Percentiles rank a stretch among this genome's conserved stretches.
These are phyloP conservation scores for Melanomma pulvis-pyrius DNA, from an alignment of 495 filamentous ascomycete species.

Conservation along the genomic window DNA sequence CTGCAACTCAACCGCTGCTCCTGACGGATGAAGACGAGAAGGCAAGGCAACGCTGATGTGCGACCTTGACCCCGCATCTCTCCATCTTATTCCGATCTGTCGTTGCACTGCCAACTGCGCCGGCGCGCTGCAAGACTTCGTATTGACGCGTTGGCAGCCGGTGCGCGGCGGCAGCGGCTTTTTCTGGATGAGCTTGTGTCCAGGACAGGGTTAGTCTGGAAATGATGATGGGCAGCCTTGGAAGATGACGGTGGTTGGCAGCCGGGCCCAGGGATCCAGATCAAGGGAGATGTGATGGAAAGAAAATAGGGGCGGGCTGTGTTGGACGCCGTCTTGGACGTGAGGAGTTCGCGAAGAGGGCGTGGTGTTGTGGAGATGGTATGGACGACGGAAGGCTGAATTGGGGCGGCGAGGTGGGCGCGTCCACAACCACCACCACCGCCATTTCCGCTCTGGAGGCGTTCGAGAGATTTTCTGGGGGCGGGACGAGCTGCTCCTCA, in stretches of 20 bases:
- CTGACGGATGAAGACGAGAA: neutral
- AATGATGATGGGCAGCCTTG: conserved; percentile 18
- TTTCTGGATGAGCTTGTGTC: conserved; percentile 20
- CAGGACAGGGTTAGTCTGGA: conserved; percentile 14
- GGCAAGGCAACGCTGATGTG: conserved; percentile 15
- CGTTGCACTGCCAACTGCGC: conserved; percentile 6
- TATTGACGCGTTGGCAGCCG: conserved; percentile 2
- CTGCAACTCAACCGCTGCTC: neutral
- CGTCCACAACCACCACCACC: neutral
- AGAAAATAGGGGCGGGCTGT: neutral
- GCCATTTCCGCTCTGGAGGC: no score
- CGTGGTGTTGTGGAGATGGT: neutral
- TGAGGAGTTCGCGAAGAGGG: conserved; percentile 13
- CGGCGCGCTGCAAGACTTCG: conserved; percentile 6
- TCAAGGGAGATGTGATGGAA: conserved; percentile 6
- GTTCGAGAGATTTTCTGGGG: neutral
- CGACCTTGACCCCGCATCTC: conserved; percentile 34
- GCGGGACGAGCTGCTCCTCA: neutral
- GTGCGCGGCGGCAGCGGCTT: conserved; percentile 30
- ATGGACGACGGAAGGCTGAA: neutral
- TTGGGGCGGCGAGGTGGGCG: neutral
- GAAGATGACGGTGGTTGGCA: neutral
- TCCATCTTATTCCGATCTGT: conserved; percentile 1
- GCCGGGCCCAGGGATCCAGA: neutral
- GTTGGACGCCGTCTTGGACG: neutral